A percentile compares a stretch with the other conserved stretches of the same genome.
phyloP scores from a whole-genome alignment of 2,329 filamentous ascomycete genomes.

The Cytospora mali region DNA sequence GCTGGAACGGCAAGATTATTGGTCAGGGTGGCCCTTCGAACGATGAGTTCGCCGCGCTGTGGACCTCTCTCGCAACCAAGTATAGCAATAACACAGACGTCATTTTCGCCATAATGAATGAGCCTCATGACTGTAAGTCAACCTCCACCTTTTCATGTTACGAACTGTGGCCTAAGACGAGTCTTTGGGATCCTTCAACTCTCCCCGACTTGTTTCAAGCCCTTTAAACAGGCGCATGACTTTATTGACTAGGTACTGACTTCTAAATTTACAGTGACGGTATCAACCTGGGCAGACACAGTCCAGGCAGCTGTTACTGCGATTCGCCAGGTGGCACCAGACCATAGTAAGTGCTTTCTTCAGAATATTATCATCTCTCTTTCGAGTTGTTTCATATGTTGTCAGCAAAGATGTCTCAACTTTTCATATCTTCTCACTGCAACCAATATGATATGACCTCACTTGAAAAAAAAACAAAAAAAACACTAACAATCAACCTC shows the following conservation, averaged over 20 bases:
- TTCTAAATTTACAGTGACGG: constrained; percentile 35
- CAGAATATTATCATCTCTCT: too few species aligned
- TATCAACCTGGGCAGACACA: constrained; percentile 59
- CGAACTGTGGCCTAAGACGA: neutral
- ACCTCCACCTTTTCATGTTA: neutral
- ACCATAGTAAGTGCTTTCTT: constrained; percentile 47
- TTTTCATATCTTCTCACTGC: too few species aligned
- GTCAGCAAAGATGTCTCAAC: too few species aligned
- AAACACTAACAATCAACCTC: neutral
- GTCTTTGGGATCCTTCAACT: neutral
- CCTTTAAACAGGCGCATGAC: neutral
- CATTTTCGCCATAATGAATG: constrained; percentile 68
- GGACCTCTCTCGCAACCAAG: constrained; percentile 57
- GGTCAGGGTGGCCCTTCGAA: constrained; percentile 59
- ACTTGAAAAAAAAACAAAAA: neutral
- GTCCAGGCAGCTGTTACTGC: constrained; percentile 65
- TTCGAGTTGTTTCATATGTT: too few species aligned
- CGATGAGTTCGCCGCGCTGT: constrained; percentile 61
- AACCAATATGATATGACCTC: neutral
- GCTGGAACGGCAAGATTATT: constrained; percentile 64
- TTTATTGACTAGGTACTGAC: neutral
- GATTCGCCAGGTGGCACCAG: constrained; percentile 63
- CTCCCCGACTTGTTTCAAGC: neutral
- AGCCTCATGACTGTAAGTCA: constrained; percentile 53
- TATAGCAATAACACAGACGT: constrained; percentile 57